Conservation (phyloP, 1,284 basidiomycete species). For the Melanopsichium pennsylvanicum region DNA sequence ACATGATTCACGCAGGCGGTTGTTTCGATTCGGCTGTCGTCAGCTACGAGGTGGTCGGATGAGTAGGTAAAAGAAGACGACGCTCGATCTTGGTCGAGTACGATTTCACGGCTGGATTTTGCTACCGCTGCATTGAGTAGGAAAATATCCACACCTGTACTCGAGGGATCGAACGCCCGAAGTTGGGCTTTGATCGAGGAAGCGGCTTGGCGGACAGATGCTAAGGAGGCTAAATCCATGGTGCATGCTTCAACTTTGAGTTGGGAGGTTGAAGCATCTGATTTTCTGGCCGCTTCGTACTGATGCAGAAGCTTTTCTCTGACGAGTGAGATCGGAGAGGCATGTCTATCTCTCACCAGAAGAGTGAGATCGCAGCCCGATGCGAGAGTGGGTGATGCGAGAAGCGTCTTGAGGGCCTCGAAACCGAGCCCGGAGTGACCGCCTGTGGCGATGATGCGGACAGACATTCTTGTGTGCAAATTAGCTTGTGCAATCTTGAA, state of each 20-base stretch:
- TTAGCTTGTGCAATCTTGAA: no score
- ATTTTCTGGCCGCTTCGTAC: neutral
- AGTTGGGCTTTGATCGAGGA: conserved; percentile 16
- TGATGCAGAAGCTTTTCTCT: conserved; percentile 10
- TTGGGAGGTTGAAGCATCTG: neutral
- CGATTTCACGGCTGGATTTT: conserved; percentile 18
- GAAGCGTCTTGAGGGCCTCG: conserved; percentile 39
- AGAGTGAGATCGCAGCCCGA: conserved; percentile 21
- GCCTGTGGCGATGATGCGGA: conserved; percentile 38
- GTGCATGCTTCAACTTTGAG: conserved; percentile 9
- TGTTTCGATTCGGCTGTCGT: conserved; percentile 24
- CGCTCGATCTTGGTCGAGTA: conserved; percentile 16
- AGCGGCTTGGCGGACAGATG: conserved; percentile 40
- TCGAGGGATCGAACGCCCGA: neutral
- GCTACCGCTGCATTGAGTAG: conserved; percentile 47
- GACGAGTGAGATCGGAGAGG: conserved; percentile 4
- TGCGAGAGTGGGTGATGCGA: conserved; percentile 10
- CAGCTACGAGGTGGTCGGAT: conserved; percentile 18
- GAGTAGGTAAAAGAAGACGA: conserved; percentile 1
- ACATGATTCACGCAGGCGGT: conserved; percentile 50
- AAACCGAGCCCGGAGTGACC: conserved; percentile 43
- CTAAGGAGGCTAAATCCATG: conserved; percentile 32
- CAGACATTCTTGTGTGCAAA: conserved; percentile 5
- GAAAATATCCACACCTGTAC: conserved; percentile 25
- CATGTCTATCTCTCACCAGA: conserved; percentile 14